These are phyloP conservation scores for Parascedosporium putredinis DNA, from an alignment of 2,329 filamentous ascomycete species.

Conservation along the genomic window DNA sequence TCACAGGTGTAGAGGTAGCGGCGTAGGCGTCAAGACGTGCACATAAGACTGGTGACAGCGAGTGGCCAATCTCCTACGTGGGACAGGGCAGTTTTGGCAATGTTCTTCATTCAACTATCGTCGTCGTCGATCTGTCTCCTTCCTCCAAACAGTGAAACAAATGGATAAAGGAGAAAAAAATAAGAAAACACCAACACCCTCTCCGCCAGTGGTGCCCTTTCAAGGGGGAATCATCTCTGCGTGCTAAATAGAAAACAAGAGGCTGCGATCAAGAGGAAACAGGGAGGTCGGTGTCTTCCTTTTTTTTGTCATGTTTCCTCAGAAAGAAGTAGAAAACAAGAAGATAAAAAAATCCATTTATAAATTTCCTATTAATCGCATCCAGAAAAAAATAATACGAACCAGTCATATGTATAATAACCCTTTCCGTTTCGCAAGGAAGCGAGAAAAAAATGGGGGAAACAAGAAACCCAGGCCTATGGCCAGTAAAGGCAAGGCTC, in stretches of 20 bases:
- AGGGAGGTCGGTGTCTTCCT: background rate
- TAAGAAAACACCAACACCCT: background rate
- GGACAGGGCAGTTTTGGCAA: background rate
- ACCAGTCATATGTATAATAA: slow-evolving; percentile 34
- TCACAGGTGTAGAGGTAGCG: no score
- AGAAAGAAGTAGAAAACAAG: background rate
- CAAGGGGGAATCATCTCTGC: background rate
- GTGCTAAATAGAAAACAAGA: slow-evolving; percentile 16
- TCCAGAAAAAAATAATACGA: slow-evolving; percentile 39
- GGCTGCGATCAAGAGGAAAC: slow-evolving; percentile 4
- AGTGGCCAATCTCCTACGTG: no score
- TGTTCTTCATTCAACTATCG: slow-evolving; percentile 1
- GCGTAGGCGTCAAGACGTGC: no score
- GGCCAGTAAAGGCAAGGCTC: background rate
- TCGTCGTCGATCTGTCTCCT: background rate
- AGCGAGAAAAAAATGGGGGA: slow-evolving; percentile 10
- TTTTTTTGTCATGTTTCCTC: background rate
- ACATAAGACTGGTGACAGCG: background rate
- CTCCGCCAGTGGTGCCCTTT: no score
- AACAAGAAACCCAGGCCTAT: slow-evolving; percentile 17
- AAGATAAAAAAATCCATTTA: slow-evolving; percentile 14
- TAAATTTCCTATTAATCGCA: slow-evolving; percentile 20
- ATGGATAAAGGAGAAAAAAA: background rate
- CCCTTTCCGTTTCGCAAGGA: slow-evolving; percentile 10
- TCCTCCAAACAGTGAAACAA: background rate